phyloP scores from a whole-genome alignment of 345 rosid species.

The Lumnitzera racemosa region DNA sequence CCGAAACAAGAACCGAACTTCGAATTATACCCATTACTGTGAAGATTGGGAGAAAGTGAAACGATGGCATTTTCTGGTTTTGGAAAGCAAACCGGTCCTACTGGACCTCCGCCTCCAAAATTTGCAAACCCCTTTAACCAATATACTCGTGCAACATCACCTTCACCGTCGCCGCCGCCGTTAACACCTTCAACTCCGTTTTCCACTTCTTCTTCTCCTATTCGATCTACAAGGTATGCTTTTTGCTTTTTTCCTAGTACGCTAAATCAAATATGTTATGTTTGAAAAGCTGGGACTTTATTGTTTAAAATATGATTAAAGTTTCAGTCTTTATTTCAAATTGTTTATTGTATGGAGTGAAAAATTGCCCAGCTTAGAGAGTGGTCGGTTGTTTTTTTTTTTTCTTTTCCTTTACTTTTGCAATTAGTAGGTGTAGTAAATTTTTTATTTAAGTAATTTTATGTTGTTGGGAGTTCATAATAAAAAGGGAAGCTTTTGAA shows the following conservation, averaged over 20 bases:
- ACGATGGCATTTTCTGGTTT: constrained; percentile 33
- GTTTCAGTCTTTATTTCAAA: neutral
- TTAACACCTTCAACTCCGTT: constrained; percentile 17
- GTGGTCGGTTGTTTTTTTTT: too few species aligned
- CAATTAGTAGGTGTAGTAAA: too few species aligned
- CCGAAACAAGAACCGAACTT: too few species aligned
- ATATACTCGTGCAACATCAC: constrained; percentile 19
- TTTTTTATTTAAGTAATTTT: too few species aligned
- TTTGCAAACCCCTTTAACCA: constrained; percentile 19
- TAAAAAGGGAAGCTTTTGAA: too few species aligned
- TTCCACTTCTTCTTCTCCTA: neutral
- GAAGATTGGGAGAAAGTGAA: constrained; percentile 1
- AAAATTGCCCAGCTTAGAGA: too few species aligned
- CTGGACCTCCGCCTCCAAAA: constrained; percentile 5
- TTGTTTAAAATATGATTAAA: neutral
- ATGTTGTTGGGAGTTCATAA: too few species aligned
- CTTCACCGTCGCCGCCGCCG: constrained; percentile 11
- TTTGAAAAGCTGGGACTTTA: too few species aligned
- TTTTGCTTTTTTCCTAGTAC: neutral
- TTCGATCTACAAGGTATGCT: constrained; percentile 6
- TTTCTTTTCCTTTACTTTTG: too few species aligned
- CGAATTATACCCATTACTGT: too few species aligned
- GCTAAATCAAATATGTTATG: too few species aligned
- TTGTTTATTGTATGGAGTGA: too few species aligned
- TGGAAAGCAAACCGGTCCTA: constrained; percentile 41